phyloP scores from a whole-genome alignment of 352 stramenopile species.

The Phytopythium litorale region DNA sequence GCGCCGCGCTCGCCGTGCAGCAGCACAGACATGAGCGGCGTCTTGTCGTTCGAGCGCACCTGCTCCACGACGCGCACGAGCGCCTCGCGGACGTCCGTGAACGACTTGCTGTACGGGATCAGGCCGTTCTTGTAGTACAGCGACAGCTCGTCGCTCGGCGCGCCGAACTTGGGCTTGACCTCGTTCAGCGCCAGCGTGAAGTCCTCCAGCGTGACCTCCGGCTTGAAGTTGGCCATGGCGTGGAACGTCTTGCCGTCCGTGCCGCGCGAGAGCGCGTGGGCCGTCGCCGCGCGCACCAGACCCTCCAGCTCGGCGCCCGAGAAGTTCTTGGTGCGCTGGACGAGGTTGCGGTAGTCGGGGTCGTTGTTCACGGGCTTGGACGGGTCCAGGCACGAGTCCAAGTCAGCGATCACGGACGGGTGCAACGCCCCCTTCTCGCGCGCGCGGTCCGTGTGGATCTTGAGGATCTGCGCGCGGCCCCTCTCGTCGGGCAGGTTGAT shows the following conservation, averaged over 20 bases:
- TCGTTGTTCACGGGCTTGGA: conserved; percentile 59
- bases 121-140: conserved; percentile 97
- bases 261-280: conserved; percentile 77
- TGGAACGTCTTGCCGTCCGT: conserved; percentile 85
- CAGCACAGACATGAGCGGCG: conserved; percentile 96
- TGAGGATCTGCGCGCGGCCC: conserved; percentile 96
- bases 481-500: conserved; percentile 97
- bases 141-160: conserved; percentile 91
- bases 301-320: conserved; percentile 98
- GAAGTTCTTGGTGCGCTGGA: conserved; percentile 98
- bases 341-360: conserved; percentile 87
- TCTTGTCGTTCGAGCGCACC: conserved; percentile 92
- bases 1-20: conserved; percentile 92
- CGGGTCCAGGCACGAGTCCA: conserved; percentile 70
- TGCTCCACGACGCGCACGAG: conserved; percentile 95
- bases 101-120: conserved; percentile 94
- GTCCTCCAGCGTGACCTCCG: conserved; percentile 87
- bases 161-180: conserved; percentile 98
- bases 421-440: conserved; percentile 73
- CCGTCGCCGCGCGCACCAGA: conserved; percentile 93
- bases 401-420: conserved; percentile 63
- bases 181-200: conserved; percentile 95
- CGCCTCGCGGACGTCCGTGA: conserved; percentile 91
- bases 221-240: conserved; percentile 71
- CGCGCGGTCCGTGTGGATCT: conserved; percentile 95